phyloP scores from a whole-genome alignment of 139 green algal species.

The Eudorina sp. region DNA sequence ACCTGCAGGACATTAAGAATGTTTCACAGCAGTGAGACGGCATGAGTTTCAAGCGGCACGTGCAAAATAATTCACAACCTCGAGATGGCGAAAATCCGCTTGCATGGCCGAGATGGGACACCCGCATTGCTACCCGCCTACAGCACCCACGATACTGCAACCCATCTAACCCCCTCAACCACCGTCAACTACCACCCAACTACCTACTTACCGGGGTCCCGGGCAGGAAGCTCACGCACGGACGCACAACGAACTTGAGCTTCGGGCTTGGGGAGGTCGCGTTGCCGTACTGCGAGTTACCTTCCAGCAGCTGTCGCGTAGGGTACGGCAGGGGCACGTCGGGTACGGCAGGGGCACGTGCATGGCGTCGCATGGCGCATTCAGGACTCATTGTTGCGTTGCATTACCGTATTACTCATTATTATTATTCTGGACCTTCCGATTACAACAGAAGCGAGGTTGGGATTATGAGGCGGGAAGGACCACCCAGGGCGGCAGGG shows the following conservation, averaged over 20 bases:
- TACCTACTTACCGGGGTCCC: not conserved
- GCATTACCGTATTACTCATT: not conserved
- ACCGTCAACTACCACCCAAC: not conserved
- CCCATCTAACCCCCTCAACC: too few relatives aligned
- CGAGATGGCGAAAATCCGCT: not conserved
- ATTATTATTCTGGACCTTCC: not conserved
- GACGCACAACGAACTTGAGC: not conserved
- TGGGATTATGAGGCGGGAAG: not conserved
- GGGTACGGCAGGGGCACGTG: not conserved
- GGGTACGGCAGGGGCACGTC: too few relatives aligned
- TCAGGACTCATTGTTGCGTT: too few relatives aligned
- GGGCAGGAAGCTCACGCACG: not conserved
- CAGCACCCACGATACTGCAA: too few relatives aligned
- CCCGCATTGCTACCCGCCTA: not conserved
- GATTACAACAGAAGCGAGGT: not conserved
- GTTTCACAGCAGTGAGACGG: too few relatives aligned
- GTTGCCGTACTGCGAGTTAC: not conserved
- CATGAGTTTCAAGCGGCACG: not conserved
- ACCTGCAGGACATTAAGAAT: not conserved
- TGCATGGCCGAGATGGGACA: not conserved
- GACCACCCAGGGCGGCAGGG: too few relatives aligned
- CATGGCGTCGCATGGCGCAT: too few relatives aligned
- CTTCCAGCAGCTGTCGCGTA: not conserved
- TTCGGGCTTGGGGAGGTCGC: not conserved
- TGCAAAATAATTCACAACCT: not conserved